These are phyloP conservation scores for Orbilia quercus DNA, from an alignment of 2,329 filamentous ascomycete genomes.

Conservation along the genomic window DNA sequence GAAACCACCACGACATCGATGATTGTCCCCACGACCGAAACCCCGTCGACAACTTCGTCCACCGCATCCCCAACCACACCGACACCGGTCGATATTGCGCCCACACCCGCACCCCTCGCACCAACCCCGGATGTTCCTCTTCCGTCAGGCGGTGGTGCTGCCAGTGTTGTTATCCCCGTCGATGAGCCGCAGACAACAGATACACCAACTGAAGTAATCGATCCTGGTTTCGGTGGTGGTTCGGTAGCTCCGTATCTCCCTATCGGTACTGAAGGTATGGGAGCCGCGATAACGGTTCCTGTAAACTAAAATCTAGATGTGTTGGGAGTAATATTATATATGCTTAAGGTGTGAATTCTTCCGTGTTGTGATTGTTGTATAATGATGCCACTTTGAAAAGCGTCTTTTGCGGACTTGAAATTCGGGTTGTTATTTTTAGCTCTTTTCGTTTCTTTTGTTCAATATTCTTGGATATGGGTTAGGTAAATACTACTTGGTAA, in stretches of 20 bases:
- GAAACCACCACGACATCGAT: not conserved
- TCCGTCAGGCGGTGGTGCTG: not conserved
- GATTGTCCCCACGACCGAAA: not conserved
- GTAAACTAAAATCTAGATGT: conserved; percentile 9
- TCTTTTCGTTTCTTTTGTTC: conserved; percentile 13
- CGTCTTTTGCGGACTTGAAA: conserved; percentile 20
- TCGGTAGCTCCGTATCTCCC: conserved; percentile 25
- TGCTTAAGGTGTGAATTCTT: too few species aligned
- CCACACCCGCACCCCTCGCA: conserved; percentile 11
- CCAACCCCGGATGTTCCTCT: not conserved
- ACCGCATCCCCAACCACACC: conserved; percentile 9
- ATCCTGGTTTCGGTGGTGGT: conserved; percentile 46
- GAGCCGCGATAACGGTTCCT: conserved; percentile 27
- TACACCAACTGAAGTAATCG: not conserved
- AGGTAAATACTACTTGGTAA: too few species aligned
- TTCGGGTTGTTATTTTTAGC: too few species aligned
- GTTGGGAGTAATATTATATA: not conserved
- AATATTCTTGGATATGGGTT: not conserved
- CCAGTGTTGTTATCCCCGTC: conserved; percentile 36
- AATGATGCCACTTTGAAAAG: conserved; percentile 50
- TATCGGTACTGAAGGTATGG: conserved; percentile 15
- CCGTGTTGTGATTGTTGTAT: conserved; percentile 49
- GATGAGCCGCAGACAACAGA: conserved; percentile 20
- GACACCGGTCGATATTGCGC: not conserved
- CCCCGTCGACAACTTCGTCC: not conserved